These are phyloP conservation scores for Pseudogymnoascus sp. DNA, from an alignment of 2,329 filamentous ascomycete genomes.

Conservation along the genomic window DNA sequence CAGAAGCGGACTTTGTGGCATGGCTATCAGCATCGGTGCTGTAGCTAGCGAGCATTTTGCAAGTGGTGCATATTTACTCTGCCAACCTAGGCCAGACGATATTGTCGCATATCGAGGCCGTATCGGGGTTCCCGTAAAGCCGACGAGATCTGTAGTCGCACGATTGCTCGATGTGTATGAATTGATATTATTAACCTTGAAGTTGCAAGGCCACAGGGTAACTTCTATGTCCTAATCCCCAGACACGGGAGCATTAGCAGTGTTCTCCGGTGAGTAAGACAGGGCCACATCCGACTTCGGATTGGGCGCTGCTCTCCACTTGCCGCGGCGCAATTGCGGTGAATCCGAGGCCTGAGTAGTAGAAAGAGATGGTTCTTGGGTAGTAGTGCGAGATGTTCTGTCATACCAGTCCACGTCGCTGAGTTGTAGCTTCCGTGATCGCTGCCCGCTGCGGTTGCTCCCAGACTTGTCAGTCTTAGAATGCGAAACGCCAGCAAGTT, in stretches of 20 bases:
- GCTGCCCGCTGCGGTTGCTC: constrained; percentile 55
- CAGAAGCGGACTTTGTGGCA: not conserved
- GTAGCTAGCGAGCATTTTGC: not conserved
- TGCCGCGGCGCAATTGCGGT: not conserved
- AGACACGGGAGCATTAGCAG: constrained; percentile 2
- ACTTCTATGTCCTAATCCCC: constrained; percentile 7
- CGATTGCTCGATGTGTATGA: not conserved
- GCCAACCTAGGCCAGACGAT: not conserved
- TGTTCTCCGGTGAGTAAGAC: not conserved
- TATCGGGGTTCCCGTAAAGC: not conserved
- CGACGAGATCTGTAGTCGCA: not conserved
- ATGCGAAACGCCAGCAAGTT: constrained; percentile 32
- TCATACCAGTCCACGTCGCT: constrained; percentile 96
- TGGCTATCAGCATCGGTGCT: not conserved
- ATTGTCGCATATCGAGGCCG: not conserved
- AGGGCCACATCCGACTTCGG: constrained; percentile 4
- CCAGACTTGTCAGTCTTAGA: constrained; percentile 28
- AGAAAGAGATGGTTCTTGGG: not conserved
- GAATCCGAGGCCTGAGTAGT: not conserved
- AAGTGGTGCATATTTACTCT: not conserved
- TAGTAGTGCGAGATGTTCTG: constrained; percentile 10
- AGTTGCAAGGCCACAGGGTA: constrained; percentile 1
- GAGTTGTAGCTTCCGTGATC: constrained; percentile 82
- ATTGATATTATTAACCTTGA: not conserved
- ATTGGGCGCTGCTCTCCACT: not conserved